Percentiles rank a stretch among this genome's conserved stretches.
These are phyloP conservation scores for Candida pseudoglaebosa DNA, from an alignment of 805 yeast species.

Conservation along the genomic window DNA sequence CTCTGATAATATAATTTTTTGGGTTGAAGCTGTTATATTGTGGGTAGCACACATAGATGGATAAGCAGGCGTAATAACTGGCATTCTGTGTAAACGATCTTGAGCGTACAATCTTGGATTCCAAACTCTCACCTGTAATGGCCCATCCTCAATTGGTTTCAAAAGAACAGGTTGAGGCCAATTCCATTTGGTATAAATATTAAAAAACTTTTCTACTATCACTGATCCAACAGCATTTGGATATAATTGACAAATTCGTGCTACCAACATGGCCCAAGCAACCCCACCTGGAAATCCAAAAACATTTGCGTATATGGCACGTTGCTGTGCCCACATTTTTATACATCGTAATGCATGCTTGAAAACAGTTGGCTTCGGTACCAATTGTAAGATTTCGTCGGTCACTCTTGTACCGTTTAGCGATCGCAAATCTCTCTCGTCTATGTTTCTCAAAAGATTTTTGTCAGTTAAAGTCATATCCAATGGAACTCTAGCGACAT, in stretches of 20 bases:
- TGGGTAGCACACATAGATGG: constrained; percentile 99
- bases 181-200: constrained; percentile 82
- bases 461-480: constrained; percentile 78
- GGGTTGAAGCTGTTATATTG: constrained; percentile 86
- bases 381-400: constrained; percentile 83
- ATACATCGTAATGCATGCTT: constrained; percentile 89
- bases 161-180: constrained; percentile 98
- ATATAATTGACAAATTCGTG: constrained; percentile 91
- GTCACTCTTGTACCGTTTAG: constrained; percentile 96
- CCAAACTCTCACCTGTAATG: constrained; percentile 94
- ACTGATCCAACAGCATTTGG: constrained; percentile 95
- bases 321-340: constrained; percentile 93
- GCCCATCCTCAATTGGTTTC: constrained; percentile 95
- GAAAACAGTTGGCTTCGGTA: constrained; percentile 90
- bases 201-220: constrained; percentile 84
- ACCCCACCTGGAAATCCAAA: constrained; percentile 99
- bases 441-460: constrained; percentile 78
- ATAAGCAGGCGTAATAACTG: constrained; percentile 96
- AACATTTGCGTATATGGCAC: constrained; percentile 91
- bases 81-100: constrained; percentile 91
- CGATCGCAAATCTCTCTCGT: constrained; percentile 86
- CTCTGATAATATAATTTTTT: constrained; percentile 75
- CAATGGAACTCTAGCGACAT: constrained; percentile 77
- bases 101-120: constrained; percentile 87
- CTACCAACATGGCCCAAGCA: constrained; percentile 99